Base-by-base conservation (phyloP, 1,284 basidiomycete genomes). In the Heterobasidion parviporum region DNA sequence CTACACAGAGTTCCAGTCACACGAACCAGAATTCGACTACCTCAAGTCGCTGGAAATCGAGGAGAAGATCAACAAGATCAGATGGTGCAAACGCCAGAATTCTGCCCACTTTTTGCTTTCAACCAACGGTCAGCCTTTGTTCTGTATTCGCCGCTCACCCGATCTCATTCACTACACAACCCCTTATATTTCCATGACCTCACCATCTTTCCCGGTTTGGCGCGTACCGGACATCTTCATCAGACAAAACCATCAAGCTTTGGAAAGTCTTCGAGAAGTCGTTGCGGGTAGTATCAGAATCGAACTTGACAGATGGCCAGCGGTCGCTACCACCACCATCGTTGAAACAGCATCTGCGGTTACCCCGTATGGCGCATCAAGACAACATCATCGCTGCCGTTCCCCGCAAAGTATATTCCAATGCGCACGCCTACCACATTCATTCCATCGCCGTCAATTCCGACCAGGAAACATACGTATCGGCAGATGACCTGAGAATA, bases 31-130 rank as follows among this genome's bases (percentile, higher is more conserved):
- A 72, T 99, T 99, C 72, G 97, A 99, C 79, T 99, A 99, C 72
- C 87, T 99, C 70, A 99, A 99, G 79, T 97, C 94, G 35, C 80
- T 99, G 63, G 97, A 99, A 80, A 99, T 99, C 71, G 97, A 99
- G 74, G 97, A 99, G 80, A 99, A 99, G 87, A 99, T 99, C 81
- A 99, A 99, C 80, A 93, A 98, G 83, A 99, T 99, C 81, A 93
- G 95, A 72, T 99, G 97, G 97, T 98, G 95, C 81, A 94, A 88
- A 77, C 85, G 97, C 61, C 95, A 98, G 75, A 99, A 99, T 68
- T 82, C 91, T 35, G 94, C 97, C 50, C 97, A 99, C 73, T 98
- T 99, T 74, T 75, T 99, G 57, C 74, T 99, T 58, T 97, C 94
- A 57, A 99, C 97, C 47, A 99, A 99, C 68, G 94, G 94, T 93